Conservation (phyloP, 192 early-diverging fungal genomes). For the Martensiomyces pterosporus region DNA sequence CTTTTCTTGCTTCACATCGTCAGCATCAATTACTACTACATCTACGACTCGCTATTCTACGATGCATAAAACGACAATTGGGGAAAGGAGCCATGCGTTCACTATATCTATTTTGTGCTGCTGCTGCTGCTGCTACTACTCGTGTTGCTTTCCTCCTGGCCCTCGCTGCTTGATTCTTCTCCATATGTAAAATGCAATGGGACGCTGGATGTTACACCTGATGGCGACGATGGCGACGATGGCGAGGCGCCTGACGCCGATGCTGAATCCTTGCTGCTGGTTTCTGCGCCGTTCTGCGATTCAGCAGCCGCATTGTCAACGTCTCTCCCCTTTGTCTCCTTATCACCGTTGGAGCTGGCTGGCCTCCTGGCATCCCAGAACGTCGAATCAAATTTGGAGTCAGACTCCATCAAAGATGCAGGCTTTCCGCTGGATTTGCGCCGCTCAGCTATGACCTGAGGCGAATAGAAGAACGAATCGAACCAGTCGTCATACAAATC, state of each 20-base stretch:
- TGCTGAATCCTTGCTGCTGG: too few relatives aligned
- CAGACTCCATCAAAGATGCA: conserved; percentile 28
- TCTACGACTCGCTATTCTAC: too few relatives aligned
- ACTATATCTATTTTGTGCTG: too few relatives aligned
- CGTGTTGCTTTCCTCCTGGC: not conserved
- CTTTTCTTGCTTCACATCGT: not conserved
- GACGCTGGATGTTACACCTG: not conserved
- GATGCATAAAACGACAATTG: too few relatives aligned
- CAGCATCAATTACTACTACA: not conserved
- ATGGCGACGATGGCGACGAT: too few relatives aligned
- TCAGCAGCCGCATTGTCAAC: not conserved
- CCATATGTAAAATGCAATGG: not conserved
- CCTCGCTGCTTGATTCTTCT: not conserved
- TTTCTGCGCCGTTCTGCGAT: too few relatives aligned
- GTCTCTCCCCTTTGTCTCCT: not conserved
- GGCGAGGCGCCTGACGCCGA: too few relatives aligned
- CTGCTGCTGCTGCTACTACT: too few relatives aligned
- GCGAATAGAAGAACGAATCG: conserved; percentile 29
- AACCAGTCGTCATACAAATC: conserved; percentile 40
- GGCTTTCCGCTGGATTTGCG: conserved; percentile 8
- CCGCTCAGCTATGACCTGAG: conserved; percentile 8
- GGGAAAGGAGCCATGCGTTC: too few relatives aligned
- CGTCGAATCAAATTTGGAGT: conserved; percentile 25
- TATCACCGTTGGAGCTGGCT: not conserved
- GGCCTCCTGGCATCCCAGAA: conserved; percentile 8